phyloP scores from a whole-genome alignment of 768 basidiomycete species.

The Rhizopogon sp. region DNA sequence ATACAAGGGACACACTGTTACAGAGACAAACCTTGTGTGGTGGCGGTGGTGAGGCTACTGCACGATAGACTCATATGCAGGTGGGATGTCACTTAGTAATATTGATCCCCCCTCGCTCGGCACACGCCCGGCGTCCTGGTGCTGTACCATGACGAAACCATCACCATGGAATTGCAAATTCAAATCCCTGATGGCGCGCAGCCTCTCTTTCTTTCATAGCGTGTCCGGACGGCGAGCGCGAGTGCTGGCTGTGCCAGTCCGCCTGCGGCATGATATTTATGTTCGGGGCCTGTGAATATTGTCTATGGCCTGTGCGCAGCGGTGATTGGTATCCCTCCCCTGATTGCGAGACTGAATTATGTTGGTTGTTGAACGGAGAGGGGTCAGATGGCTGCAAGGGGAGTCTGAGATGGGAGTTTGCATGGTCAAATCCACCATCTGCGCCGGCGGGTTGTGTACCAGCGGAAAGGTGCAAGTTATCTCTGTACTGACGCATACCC shows the following conservation, averaged over 20 bases:
- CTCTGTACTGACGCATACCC: slow-evolving; percentile 14
- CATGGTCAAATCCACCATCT: too few relatives aligned
- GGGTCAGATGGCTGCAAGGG: slow-evolving; percentile 1
- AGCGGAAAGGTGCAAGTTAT: slow-evolving; percentile 5
- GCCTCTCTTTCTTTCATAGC: slow-evolving; percentile 11
- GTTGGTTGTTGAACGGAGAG: not conserved
- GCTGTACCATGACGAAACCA: slow-evolving; percentile 16
- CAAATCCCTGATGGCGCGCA: slow-evolving; percentile 4
- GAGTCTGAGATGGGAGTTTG: not conserved
- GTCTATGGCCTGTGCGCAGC: not conserved
- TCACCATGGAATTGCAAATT: not conserved
- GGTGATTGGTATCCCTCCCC: slow-evolving; percentile 4
- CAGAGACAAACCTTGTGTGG: too few relatives aligned
- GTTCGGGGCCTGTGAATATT: too few relatives aligned
- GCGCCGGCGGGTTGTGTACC: not conserved
- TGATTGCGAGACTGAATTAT: not conserved
- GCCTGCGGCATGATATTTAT: too few relatives aligned
- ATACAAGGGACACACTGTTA: too few relatives aligned
- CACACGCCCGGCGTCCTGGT: slow-evolving; percentile 7
- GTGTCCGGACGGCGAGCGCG: too few relatives aligned
- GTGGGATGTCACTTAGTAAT: too few relatives aligned
- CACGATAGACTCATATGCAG: too few relatives aligned
- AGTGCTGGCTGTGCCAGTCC: too few relatives aligned
- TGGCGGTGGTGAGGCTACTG: too few relatives aligned
- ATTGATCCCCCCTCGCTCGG: too few relatives aligned